A percentile compares a stretch with the other conserved stretches of the same genome.
These are phyloP conservation scores for Xylaria arbuscula DNA, from an alignment of 2,329 filamentous ascomycete species.

Conservation along the genomic window DNA sequence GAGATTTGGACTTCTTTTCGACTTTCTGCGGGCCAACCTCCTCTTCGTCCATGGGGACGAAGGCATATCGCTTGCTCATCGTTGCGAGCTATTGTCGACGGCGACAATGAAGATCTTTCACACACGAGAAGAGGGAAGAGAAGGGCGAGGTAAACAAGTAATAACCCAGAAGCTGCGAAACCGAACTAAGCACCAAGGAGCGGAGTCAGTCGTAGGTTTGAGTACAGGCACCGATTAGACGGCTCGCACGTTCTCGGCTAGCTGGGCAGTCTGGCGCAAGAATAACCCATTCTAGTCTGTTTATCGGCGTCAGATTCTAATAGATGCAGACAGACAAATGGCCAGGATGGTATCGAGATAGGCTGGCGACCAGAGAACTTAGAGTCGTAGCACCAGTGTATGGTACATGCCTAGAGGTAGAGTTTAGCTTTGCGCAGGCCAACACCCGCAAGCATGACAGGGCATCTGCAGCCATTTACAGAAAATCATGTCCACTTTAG, in stretches of 20 bases:
- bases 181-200: not conserved
- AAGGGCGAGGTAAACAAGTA: not conserved
- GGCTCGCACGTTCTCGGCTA: not conserved
- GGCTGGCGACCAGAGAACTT: not conserved
- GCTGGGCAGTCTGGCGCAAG: not conserved
- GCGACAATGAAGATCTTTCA: not conserved
- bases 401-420: not conserved
- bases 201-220: not conserved
- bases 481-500: conserved; percentile 11
- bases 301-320: not conserved
- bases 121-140: not conserved
- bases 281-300: conserved; percentile 5
- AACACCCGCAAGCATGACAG: not conserved
- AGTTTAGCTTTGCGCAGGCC: not conserved
- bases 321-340: not conserved
- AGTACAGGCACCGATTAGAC: not conserved
- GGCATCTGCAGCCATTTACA: not conserved
- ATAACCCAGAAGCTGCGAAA: conserved; percentile 6
- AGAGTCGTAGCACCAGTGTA: not conserved
- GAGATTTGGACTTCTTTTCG: conserved; percentile 57
- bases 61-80: conserved; percentile 72
- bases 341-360: not conserved
- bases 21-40: conserved; percentile 67
- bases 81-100: not conserved
- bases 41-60: conserved; percentile 74